These are phyloP conservation scores for Fusarium vanettenii DNA, from an alignment of 2,329 filamentous ascomycete species.

Conservation along the genomic window DNA sequence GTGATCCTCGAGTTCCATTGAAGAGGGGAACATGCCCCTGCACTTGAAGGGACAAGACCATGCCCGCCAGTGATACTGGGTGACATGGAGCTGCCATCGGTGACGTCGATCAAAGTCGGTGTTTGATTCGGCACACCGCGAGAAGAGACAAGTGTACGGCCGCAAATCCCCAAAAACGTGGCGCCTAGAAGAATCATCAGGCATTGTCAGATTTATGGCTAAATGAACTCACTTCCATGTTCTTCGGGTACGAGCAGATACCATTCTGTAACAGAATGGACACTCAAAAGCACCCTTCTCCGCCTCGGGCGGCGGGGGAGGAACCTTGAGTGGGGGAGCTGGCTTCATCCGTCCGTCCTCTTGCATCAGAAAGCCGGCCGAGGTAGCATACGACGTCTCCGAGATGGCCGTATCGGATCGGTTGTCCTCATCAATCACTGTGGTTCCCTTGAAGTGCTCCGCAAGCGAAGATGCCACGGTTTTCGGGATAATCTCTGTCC, in stretches of 20 bases:
- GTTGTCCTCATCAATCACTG: slow-evolving; percentile 30
- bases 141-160: slow-evolving; percentile 51
- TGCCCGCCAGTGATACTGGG: slow-evolving; percentile 38
- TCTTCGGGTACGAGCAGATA: slow-evolving; percentile 38
- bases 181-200: slow-evolving; percentile 28
- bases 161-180: slow-evolving; percentile 54
- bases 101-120: slow-evolving; percentile 32
- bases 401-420: slow-evolving; percentile 38
- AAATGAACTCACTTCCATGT: slow-evolving; percentile 47
- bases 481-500: slow-evolving; percentile 3
- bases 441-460: slow-evolving; percentile 1
- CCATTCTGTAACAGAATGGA: slow-evolving; percentile 53
- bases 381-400: slow-evolving; percentile 47
- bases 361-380: slow-evolving; percentile 6
- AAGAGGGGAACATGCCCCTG: background rate
- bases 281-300: slow-evolving; percentile 50
- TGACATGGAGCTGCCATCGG: slow-evolving; percentile 42
- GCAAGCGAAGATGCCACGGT: slow-evolving; percentile 43
- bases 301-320: slow-evolving; percentile 36
- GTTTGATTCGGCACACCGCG: slow-evolving; percentile 38
- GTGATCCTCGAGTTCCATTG: background rate
- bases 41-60: slow-evolving; percentile 40
- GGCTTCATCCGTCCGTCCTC: background rate
- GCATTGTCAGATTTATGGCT: background rate
- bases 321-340: slow-evolving; percentile 23